Conservation (phyloP, 148 eudicot species). For the Fallopia convolvulus region DNA sequence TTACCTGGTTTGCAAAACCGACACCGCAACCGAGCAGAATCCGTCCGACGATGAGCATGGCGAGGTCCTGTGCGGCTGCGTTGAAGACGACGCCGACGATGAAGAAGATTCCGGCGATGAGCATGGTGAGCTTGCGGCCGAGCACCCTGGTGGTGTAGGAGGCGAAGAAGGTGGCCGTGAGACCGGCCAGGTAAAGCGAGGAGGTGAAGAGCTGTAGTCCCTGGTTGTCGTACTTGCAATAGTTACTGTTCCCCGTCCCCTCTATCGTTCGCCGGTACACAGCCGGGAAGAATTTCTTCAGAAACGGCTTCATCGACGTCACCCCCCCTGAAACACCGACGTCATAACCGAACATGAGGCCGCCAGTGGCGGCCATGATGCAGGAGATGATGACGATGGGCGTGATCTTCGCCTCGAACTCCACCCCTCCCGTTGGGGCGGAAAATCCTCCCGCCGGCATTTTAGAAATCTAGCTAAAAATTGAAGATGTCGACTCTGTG, state of each 20-base stretch:
- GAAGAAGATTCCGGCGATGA: conserved; percentile 78
- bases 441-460: conserved; percentile 77
- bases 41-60: conserved; percentile 83
- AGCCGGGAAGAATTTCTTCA: conserved; percentile 71
- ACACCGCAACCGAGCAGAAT: conserved; percentile 91
- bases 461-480: neutral
- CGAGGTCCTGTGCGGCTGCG: conserved; percentile 57
- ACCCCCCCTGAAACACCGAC: conserved; percentile 98
- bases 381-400: conserved; percentile 82
- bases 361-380: conserved; percentile 93
- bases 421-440: conserved; percentile 29
- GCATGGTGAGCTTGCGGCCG: conserved; percentile 68
- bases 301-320: conserved; percentile 61
- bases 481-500: neutral
- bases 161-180: conserved; percentile 77
- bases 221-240: conserved; percentile 87
- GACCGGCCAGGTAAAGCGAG: conserved; percentile 69
- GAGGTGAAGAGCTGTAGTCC: conserved; percentile 82
- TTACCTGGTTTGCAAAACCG: conserved; percentile 96
- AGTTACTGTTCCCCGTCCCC: conserved; percentile 33
- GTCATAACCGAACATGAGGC: conserved; percentile 95
- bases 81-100: conserved; percentile 58
- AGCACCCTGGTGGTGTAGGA: conserved; percentile 65
- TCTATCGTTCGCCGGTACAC: conserved; percentile 37
- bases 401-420: conserved; percentile 89